Evolutionary conservation across 2,329 filamentous ascomycete genomes (phyloP).

Genomic region (Pyrenochaeta sp.): DNA sequence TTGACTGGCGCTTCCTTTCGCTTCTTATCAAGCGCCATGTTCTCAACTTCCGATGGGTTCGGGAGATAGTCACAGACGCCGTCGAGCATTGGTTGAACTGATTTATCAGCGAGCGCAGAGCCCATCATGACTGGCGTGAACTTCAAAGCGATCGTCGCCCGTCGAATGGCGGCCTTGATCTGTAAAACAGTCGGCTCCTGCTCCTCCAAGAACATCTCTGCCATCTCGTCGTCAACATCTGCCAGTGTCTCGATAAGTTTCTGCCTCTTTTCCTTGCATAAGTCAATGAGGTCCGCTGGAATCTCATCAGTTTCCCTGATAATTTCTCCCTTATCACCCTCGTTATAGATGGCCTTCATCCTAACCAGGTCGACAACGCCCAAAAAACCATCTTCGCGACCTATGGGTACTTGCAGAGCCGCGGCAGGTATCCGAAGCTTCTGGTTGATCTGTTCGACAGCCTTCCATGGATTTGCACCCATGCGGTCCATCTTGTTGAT

Average conservation of each 20-base stretch:
- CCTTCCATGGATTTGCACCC: conserved; percentile 98
- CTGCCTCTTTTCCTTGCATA: conserved; percentile 83
- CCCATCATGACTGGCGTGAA: conserved; percentile 98
- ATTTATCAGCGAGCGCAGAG: conserved; percentile 92
- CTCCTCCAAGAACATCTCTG: conserved; percentile 93
- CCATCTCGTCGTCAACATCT: conserved; percentile 97
- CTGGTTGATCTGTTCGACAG: conserved; percentile 94
- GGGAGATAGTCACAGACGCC: conserved; percentile 96
- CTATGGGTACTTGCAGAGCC: conserved; percentile 93
- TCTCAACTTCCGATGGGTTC: conserved; percentile 88
- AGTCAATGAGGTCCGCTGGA: conserved; percentile 77
- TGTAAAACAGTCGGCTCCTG: conserved; percentile 78
- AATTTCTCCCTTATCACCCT: conserved; percentile 79
- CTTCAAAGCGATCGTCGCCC: conserved; percentile 86
- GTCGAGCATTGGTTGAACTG: conserved; percentile 94
- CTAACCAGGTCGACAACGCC: conserved; percentile 92
- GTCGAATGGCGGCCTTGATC: conserved; percentile 90
- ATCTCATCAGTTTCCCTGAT: conserved; percentile 81
- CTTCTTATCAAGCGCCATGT: conserved; percentile 85
- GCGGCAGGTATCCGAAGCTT: conserved; percentile 94
- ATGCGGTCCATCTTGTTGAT: conserved; percentile 99
- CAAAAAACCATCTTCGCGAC: conserved; percentile 87
- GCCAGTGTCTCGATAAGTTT: conserved; percentile 93
- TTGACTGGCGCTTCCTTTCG: conserved; percentile 82
- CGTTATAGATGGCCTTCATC: conserved; percentile 94